Base-by-base conservation (phyloP, 2,329 filamentous ascomycete genomes). In the Chaetothyriales sp. region DNA sequence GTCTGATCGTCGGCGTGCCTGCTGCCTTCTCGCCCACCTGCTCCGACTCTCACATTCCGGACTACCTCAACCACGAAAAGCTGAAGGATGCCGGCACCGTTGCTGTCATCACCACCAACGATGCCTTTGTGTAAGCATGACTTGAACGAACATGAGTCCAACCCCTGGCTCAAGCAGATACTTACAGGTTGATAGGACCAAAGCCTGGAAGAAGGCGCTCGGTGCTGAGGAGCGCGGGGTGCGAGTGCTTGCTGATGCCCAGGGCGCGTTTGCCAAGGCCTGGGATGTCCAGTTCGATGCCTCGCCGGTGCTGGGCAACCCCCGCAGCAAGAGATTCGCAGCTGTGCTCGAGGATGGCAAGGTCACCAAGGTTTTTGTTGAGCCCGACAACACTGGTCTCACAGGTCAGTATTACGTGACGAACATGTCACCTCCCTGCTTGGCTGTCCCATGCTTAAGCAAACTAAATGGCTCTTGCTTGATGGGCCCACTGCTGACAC, bases 21-120 rank as follows among this genome's bases (percentile, higher is more conserved):
- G 86, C 83, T 48, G 86, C 85, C 50, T 90, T 87, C 69, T 78
- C 75, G 73, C 80, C 80, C 42, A 70, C 75, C 9, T 84, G 81
- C 70, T 81, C 78, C 18, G 75, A 77, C 57, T 73, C 71, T 47
- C 90, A 96, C 65, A 75, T 96, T 45, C 90, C 90, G 0, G 84
- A 85, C 50, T 96, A 88, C 70, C 50, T 95, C 67, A 81, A 80
- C 63, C 84, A 86, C 64, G 56, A 58, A 39, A 80, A 82, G 65
- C 75, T 93, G 60, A 85, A 85, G 70, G 74, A 82, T 54, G 86
- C 85, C 26, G 89, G 88, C 47, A 75, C 84, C 62, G 85, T 95
- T 45, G 94, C 93, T 63, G 86, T 96, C 43, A 80, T 96, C 51
- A 81, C 85, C 15, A 89, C 95, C 64, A 96, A 96, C 65, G 90